These are phyloP conservation scores for Euphorbia pulcherrima DNA, from an alignment of 345 rosid genomes.

Conservation along the genomic window DNA sequence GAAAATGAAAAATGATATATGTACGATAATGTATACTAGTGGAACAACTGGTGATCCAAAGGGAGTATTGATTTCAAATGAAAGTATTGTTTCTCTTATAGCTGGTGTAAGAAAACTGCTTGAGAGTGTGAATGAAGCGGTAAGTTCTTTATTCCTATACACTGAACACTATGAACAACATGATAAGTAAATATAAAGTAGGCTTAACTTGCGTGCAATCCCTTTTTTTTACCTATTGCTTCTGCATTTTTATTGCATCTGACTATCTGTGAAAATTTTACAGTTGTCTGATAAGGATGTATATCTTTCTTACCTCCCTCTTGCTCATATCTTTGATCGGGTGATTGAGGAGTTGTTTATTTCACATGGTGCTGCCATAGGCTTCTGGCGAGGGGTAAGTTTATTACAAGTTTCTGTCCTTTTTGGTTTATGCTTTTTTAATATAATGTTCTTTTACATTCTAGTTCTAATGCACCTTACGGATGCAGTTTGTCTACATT, in stretches of 20 bases:
- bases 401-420: background rate
- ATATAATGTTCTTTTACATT: background rate
- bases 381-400: slow-evolving; percentile 97
- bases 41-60: slow-evolving; percentile 99
- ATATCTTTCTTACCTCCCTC: slow-evolving; percentile 88
- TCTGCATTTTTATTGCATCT: no score
- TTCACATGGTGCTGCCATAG: slow-evolving; percentile 71
- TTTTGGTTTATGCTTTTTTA: no score
- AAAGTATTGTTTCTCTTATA: slow-evolving; percentile 66
- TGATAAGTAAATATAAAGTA: background rate
- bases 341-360: slow-evolving; percentile 82
- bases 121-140: slow-evolving; percentile 62
- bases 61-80: slow-evolving; percentile 93
- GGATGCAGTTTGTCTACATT: background rate
- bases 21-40: slow-evolving; percentile 97
- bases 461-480: background rate
- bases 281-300: slow-evolving; percentile 76
- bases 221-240: no score
- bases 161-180: background rate
- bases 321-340: slow-evolving; percentile 94
- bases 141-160: slow-evolving; percentile 23
- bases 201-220: no score
- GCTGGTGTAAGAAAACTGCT: slow-evolving; percentile 66
- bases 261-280: slow-evolving; percentile 23
- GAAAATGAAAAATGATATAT: slow-evolving; percentile 69